A percentile compares a stretch with the other conserved stretches of the same genome.
These are phyloP conservation scores for Hypoxylon crocopeplum DNA, from an alignment of 495 filamentous ascomycete species.

Conservation along the genomic window DNA sequence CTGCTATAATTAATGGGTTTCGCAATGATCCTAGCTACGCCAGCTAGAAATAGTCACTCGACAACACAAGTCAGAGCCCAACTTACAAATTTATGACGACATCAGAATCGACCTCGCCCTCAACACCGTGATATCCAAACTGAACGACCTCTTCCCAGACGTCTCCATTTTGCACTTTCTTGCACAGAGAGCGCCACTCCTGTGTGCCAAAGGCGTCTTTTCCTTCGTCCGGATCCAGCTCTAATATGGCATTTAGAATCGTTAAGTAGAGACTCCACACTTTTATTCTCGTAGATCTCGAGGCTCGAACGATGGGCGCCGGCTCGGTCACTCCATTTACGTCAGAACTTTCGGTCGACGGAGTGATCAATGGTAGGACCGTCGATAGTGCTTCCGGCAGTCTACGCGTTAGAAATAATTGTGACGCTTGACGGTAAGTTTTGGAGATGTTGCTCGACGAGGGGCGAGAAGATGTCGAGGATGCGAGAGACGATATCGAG, in stretches of 20 bases:
- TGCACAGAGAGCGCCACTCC: conserved; percentile 80
- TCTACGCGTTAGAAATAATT: conserved; percentile 90
- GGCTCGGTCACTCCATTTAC: conserved; percentile 47
- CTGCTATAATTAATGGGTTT: no score
- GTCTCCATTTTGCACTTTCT: conserved; percentile 81
- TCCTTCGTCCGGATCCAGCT: conserved; percentile 88
- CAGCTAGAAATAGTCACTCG: no score
- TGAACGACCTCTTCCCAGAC: conserved; percentile 93
- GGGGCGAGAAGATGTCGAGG: conserved; percentile 59
- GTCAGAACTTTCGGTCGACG: conserved; percentile 45
- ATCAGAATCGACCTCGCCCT: conserved; percentile 91
- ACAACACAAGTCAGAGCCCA: neutral
- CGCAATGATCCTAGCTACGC: no score
- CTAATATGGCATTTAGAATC: conserved; percentile 85
- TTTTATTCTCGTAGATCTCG: conserved; percentile 82
- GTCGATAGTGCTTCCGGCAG: conserved; percentile 85
- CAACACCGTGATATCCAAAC: conserved; percentile 82
- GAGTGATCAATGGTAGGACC: conserved; percentile 77
- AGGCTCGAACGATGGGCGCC: conserved; percentile 76
- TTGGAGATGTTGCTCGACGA: conserved; percentile 73
- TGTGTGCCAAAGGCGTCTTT: conserved; percentile 83
- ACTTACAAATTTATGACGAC: conserved; percentile 90
- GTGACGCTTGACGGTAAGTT: conserved; percentile 86
- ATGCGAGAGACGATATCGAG: conserved; percentile 55
- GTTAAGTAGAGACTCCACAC: conserved; percentile 97